Conservation (phyloP, 768 basidiomycete genomes). For the Leccinum rimulosum region DNA sequence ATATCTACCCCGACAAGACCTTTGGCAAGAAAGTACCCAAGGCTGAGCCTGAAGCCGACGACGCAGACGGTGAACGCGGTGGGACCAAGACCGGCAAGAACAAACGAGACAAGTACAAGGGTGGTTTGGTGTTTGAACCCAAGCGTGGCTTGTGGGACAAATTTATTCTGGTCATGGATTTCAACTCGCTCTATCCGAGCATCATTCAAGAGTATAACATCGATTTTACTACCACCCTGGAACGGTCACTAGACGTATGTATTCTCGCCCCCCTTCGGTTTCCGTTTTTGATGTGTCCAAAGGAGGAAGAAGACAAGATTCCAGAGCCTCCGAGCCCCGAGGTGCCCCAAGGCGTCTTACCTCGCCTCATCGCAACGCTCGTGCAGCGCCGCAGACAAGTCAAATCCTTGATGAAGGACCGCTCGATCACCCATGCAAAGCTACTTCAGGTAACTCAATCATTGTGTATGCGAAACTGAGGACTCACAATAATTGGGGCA, state of each 20-base stretch:
- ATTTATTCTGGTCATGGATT: constrained; percentile 99
- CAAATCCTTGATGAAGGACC: constrained; percentile 94
- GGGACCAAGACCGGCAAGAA: constrained; percentile 53
- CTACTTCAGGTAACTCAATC: constrained; percentile 68
- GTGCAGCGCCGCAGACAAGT: constrained; percentile 88
- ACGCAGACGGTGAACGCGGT: constrained; percentile 47
- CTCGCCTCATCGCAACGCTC: constrained; percentile 94
- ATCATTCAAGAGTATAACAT: constrained; percentile 99
- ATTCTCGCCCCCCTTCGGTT: neutral
- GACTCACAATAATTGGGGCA: neutral
- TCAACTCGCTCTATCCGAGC: constrained; percentile 98
- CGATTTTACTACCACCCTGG: constrained; percentile 90
- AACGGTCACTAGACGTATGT: constrained; percentile 59
- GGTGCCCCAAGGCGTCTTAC: constrained; percentile 83
- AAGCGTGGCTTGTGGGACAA: constrained; percentile 96
- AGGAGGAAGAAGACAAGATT: constrained; percentile 77
- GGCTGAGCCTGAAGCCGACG: constrained; percentile 50
- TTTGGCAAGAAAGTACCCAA: constrained; percentile 73
- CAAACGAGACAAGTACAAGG: constrained; percentile 95
- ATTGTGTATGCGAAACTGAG: neutral
- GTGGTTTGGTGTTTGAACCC: constrained; percentile 96
- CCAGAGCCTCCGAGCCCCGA: constrained; percentile 81
- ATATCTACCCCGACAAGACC: constrained; percentile 93
- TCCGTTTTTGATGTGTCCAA: neutral
- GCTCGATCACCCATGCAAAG: constrained; percentile 64